Conservation (phyloP, 2,329 filamentous ascomycete genomes). For the Monilinia polystroma region DNA sequence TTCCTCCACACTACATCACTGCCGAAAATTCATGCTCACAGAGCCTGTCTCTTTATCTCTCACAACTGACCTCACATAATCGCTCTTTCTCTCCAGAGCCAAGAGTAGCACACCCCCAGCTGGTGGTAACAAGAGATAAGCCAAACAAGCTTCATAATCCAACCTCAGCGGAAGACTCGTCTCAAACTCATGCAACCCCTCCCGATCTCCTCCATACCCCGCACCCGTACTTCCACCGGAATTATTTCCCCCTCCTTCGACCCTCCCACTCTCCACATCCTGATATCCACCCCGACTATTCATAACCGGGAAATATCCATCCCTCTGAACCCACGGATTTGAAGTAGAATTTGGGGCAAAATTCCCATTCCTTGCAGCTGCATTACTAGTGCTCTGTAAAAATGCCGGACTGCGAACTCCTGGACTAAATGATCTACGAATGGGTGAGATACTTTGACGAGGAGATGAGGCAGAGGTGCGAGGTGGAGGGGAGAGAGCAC, state of each 20-base stretch:
- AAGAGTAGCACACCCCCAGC: slow-evolving; percentile 81
- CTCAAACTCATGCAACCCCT: slow-evolving; percentile 78
- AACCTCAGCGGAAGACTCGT: slow-evolving; percentile 84
- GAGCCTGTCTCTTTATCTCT: neutral
- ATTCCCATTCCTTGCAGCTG: slow-evolving; percentile 32
- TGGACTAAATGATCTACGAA: slow-evolving; percentile 48
- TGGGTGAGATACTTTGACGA: slow-evolving; percentile 54
- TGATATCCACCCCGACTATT: slow-evolving; percentile 19
- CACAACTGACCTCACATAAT: slow-evolving; percentile 72
- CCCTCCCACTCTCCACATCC: slow-evolving; percentile 19
- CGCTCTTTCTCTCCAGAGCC: slow-evolving; percentile 88
- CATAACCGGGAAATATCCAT: slow-evolving; percentile 24
- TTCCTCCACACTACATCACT: neutral
- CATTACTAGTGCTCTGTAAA: slow-evolving; percentile 18
- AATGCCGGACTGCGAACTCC: slow-evolving; percentile 42
- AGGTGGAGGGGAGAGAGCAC: slow-evolving; percentile 70
- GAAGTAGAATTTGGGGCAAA: slow-evolving; percentile 22
- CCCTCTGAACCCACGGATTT: slow-evolving; percentile 26
- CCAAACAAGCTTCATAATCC: slow-evolving; percentile 86
- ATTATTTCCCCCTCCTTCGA: slow-evolving; percentile 3
- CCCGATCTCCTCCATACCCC: slow-evolving; percentile 29
- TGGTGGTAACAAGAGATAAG: slow-evolving; percentile 83
- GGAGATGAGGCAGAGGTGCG: slow-evolving; percentile 34
- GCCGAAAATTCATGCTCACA: neutral
- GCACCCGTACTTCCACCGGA: neutral